phyloP scores from a whole-genome alignment of 75 land plant genomes.

The Cryptomeria japonica region DNA sequence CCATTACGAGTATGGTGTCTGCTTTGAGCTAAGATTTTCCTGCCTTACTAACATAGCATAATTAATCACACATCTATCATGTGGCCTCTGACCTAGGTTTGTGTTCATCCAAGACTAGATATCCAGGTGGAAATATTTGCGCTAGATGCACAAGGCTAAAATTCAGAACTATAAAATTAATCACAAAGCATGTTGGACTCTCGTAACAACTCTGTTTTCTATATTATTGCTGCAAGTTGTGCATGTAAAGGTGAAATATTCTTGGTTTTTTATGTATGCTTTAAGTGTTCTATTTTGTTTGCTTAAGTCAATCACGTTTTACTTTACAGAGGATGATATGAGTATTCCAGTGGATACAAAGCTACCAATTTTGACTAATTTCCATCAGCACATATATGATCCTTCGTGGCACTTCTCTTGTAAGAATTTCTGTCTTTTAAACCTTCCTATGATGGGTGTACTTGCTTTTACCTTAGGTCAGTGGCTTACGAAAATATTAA shows the following conservation, averaged over 20 bases:
- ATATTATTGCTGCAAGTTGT: neutral
- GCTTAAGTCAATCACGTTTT: neutral
- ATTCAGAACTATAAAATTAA: neutral
- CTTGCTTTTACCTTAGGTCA: neutral
- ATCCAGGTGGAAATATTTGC: neutral
- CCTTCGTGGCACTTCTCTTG: constrained; percentile 89
- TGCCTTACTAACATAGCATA: neutral
- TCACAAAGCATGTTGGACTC: neutral
- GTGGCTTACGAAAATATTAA: neutral
- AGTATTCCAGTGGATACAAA: constrained; percentile 76
- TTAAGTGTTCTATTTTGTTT: neutral
- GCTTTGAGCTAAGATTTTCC: neutral
- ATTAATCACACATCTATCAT: neutral
- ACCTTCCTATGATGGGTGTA: neutral
- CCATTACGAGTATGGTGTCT: neutral
- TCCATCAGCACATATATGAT: constrained; percentile 76
- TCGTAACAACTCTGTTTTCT: neutral
- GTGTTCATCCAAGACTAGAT: neutral
- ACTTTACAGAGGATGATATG: constrained; percentile 90
- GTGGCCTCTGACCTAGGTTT: neutral
- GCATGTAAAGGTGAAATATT: neutral
- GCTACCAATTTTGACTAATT: constrained; percentile 72
- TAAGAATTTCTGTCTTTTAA: constrained; percentile 30
- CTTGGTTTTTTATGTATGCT: neutral
- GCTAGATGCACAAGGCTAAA: neutral